Percentiles rank a stretch among this genome's conserved stretches.
Evolutionary conservation across 106 monocot genomes (phyloP).

Genomic region (Dioscorea alata): DNA sequence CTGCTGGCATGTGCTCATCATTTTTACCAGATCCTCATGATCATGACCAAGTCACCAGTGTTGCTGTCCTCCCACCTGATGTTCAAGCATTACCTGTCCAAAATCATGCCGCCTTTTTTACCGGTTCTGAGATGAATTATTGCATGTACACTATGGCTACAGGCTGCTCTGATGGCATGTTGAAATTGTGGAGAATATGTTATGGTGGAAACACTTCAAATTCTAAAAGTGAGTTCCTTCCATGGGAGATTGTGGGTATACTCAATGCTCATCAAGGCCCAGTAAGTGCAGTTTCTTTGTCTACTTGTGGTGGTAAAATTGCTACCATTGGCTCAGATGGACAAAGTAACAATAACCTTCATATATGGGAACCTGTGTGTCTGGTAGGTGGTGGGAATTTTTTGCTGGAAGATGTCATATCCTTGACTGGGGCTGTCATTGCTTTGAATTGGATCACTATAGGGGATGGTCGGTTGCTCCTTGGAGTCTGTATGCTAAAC

Average conservation of each 20-base stretch:
- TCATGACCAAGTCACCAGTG: conserved; percentile 32
- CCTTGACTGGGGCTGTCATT: conserved; percentile 39
- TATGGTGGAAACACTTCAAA: conserved; percentile 8
- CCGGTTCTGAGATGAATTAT: conserved; percentile 5
- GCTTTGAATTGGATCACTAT: conserved; percentile 57
- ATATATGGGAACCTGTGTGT: conserved; percentile 70
- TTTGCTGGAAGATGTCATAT: conserved; percentile 65
- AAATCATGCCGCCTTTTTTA: conserved; percentile 9
- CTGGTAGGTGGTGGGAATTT: conserved; percentile 63
- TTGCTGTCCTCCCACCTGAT: conserved; percentile 38
- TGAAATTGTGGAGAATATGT: conserved; percentile 79
- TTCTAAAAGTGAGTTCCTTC: conserved; percentile 21
- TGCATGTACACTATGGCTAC: conserved; percentile 61
- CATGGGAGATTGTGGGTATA: conserved; percentile 73
- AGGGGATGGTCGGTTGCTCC: conserved; percentile 78
- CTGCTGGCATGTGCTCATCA: conserved; percentile 29
- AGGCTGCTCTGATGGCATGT: conserved; percentile 71
- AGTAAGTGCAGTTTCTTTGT: conserved; percentile 54
- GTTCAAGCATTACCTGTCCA: conserved; percentile 18
- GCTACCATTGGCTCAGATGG: conserved; percentile 40
- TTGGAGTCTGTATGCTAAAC: conserved; percentile 69
- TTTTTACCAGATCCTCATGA: conserved; percentile 28
- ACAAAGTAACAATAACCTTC: conserved; percentile 30
- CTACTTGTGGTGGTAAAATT: conserved; percentile 65
- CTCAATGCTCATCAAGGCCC: conserved; percentile 65